Evolutionary conservation across 306 rosid genomes (phyloP).

Genomic region (Acacia melanoxylon): DNA sequence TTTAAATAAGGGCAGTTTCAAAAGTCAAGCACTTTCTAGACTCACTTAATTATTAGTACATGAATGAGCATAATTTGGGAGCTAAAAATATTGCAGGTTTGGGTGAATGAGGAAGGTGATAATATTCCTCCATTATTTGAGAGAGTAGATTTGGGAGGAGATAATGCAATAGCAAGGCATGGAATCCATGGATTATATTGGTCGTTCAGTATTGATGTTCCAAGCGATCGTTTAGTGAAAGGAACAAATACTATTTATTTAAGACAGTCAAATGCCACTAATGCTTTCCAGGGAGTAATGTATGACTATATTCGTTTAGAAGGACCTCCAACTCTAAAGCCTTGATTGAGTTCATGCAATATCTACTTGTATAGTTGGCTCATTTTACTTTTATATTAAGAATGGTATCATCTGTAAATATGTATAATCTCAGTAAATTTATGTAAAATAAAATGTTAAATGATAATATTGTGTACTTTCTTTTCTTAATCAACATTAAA

Average conservation of each 20-base stretch:
- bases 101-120: constrained; percentile 41
- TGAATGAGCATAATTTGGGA: background rate
- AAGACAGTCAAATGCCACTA: constrained; percentile 44
- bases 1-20: too few species aligned
- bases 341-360: background rate
- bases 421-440: background rate
- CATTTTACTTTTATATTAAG: background rate
- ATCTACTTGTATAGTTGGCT: background rate
- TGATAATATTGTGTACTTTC: background rate
- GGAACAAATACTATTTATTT: constrained; percentile 67
- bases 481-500: background rate
- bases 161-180: constrained; percentile 90
- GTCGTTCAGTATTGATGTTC: constrained; percentile 51
- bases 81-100: constrained; percentile 42
- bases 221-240: constrained; percentile 31
- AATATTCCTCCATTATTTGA: constrained; percentile 28
- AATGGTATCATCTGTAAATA: background rate
- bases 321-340: constrained; percentile 43
- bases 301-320: constrained; percentile 89
- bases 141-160: constrained; percentile 63
- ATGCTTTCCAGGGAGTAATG: constrained; percentile 71
- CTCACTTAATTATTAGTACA: too few species aligned
- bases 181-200: constrained; percentile 86
- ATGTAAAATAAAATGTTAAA: background rate
- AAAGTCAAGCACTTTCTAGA: too few species aligned